Percentiles rank a stretch among this genome's conserved stretches.
These are phyloP conservation scores for Mortierella sp. DNA, from an alignment of 371 early-diverging fungal genomes.

Conservation along the genomic window DNA sequence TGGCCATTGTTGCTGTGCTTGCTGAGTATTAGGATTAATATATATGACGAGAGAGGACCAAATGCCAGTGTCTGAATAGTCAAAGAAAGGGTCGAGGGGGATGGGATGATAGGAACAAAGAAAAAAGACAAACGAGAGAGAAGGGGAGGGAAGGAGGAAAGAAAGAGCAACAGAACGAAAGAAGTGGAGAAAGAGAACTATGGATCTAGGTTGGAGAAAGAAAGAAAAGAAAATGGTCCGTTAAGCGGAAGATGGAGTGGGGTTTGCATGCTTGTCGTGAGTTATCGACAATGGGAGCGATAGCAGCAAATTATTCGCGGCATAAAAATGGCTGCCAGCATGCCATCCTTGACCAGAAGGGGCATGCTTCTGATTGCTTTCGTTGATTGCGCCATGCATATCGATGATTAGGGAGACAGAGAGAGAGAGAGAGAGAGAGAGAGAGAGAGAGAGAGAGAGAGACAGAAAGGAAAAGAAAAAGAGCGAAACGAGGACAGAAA, in stretches of 20 bases:
- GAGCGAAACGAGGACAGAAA: background rate
- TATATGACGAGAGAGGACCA: background rate
- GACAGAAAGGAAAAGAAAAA: background rate
- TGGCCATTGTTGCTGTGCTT: background rate
- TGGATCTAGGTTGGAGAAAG: background rate
- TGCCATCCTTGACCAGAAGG: too few relatives aligned
- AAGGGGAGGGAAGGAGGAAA: background rate
- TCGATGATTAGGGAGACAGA: background rate
- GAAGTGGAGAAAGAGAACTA: background rate
- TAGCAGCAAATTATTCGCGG: too few relatives aligned
- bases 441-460: background rate
- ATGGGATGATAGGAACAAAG: background rate
- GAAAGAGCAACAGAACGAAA: background rate
- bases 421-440: background rate
- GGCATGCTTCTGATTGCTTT: too few relatives aligned
- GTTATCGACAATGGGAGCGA: too few relatives aligned
- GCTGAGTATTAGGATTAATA: too few relatives aligned
- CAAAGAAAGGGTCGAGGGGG: background rate
- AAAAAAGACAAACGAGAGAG: background rate
- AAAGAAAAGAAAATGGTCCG: too few relatives aligned
- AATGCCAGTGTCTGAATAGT: background rate
- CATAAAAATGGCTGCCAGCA: too few relatives aligned
- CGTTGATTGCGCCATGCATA: too few relatives aligned
- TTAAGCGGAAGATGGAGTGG: too few relatives aligned
- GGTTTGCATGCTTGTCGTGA: too few relatives aligned